Conservation (phyloP, 108 stramenopile species). For the Skeletonema tropicum region DNA sequence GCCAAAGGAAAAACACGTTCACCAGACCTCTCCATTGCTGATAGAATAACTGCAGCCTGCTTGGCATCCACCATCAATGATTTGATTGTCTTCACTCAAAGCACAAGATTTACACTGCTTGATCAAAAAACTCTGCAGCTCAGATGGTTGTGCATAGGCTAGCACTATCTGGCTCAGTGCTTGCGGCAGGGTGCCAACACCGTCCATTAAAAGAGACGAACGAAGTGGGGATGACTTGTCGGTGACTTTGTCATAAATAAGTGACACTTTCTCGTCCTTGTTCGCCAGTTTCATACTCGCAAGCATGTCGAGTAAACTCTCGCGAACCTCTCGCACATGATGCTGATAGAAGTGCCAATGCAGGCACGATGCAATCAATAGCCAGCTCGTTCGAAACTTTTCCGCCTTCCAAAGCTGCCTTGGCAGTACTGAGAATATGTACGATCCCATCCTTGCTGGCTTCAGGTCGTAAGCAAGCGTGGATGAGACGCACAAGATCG, state of each 20-base stretch:
- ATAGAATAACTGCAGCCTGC: conserved; percentile 55
- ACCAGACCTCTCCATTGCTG: conserved; percentile 67
- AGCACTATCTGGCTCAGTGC: conserved; percentile 42
- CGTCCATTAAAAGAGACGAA: conserved; percentile 61
- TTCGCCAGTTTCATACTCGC: conserved; percentile 33
- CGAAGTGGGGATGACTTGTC: conserved; percentile 52
- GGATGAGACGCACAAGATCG: conserved; percentile 20
- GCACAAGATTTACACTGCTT: conserved; percentile 29
- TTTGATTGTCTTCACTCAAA: conserved; percentile 15
- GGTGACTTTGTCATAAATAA: conserved; percentile 41
- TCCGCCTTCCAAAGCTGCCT: conserved; percentile 22
- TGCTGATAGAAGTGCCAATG: conserved; percentile 54
- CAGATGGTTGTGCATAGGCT: conserved; percentile 15
- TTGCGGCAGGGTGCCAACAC: conserved; percentile 41
- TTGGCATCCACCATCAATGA: conserved; percentile 41
- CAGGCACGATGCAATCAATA: conserved; percentile 47
- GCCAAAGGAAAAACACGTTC: conserved; percentile 66
- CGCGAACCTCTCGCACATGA: conserved; percentile 46
- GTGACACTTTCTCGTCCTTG: conserved; percentile 24
- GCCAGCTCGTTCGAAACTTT: conserved; percentile 13
- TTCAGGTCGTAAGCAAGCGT: conserved; percentile 34
- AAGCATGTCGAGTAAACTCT: conserved; percentile 48
- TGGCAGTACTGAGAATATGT: conserved; percentile 45
- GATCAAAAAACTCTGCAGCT: conserved; percentile 33
- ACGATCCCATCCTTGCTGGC: conserved; percentile 29